A percentile compares a stretch with the other conserved stretches of the same genome.
phyloP scores from a whole-genome alignment of 2,329 filamentous ascomycete genomes.

The Aspergillus puulaauensis region DNA sequence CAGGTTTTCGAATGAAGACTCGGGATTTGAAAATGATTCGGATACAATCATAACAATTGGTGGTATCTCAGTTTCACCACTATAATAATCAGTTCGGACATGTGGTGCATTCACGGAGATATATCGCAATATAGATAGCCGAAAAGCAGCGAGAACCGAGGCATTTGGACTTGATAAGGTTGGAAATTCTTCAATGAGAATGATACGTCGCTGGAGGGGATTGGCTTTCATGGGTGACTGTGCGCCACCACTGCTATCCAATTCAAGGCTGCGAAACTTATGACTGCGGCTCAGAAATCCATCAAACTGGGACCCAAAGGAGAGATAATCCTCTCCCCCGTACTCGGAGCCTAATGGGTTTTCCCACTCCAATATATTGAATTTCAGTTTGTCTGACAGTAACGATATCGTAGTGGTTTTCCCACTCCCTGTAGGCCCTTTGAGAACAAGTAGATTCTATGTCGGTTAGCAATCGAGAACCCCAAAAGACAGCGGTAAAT shows the following conservation, averaged over 20 bases:
- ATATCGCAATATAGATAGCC: slow-evolving; percentile 72
- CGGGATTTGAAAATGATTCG: slow-evolving; percentile 83
- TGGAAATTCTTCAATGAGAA: slow-evolving; percentile 80
- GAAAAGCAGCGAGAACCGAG: slow-evolving; percentile 66
- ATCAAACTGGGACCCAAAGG: slow-evolving; percentile 78
- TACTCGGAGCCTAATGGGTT: slow-evolving; percentile 69
- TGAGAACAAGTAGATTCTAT: slow-evolving; percentile 78
- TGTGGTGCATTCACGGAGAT: slow-evolving; percentile 67
- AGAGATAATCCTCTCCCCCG: slow-evolving; percentile 63
- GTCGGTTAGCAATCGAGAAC: slow-evolving; percentile 17
- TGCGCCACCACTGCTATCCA: slow-evolving; percentile 18
- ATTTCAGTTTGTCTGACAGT: slow-evolving; percentile 73
- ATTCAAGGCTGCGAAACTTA: slow-evolving; percentile 72
- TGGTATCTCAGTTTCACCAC: slow-evolving; percentile 22
- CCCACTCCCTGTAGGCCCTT: slow-evolving; percentile 85
- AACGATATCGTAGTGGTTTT: slow-evolving; percentile 86
- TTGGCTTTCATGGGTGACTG: neutral
- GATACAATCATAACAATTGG: slow-evolving; percentile 90
- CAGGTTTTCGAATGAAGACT: slow-evolving; percentile 83
- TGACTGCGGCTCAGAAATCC: slow-evolving; percentile 84
- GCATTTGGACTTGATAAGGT: slow-evolving; percentile 70
- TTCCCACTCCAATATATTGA: slow-evolving; percentile 84
- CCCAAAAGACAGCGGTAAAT: neutral
- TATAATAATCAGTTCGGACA: slow-evolving; percentile 25
- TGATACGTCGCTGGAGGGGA: slow-evolving; percentile 51